Evolutionary conservation across 192 early-diverging fungal genomes (phyloP).

Genomic region (Coemansia sp.): DNA sequence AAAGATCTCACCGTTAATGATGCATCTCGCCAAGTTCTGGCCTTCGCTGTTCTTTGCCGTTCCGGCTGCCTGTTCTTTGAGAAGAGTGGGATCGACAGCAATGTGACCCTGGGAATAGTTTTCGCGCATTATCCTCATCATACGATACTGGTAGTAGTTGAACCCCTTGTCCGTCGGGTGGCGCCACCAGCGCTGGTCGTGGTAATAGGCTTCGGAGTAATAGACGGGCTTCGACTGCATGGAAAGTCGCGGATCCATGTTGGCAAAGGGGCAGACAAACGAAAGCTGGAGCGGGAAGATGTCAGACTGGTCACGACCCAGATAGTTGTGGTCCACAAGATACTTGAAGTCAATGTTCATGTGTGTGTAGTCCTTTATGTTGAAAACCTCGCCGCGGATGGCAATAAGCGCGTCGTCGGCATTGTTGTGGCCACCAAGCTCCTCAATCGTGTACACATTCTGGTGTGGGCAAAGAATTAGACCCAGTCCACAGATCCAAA

Average conservation of each 20-base stretch:
- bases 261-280: constrained; percentile 57
- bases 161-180: constrained; percentile 55
- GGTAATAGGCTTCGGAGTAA: constrained; percentile 63
- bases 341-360: constrained; percentile 56
- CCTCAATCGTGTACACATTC: constrained; percentile 66
- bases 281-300: constrained; percentile 68
- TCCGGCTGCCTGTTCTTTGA: constrained; percentile 54
- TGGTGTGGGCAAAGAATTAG: constrained; percentile 69
- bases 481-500: constrained; percentile 77
- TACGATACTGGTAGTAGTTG: constrained; percentile 67
- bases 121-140: constrained; percentile 61
- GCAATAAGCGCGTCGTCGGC: constrained; percentile 61
- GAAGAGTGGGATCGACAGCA: constrained; percentile 54
- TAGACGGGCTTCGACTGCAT: constrained; percentile 49
- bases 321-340: constrained; percentile 57
- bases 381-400: constrained; percentile 81
- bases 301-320: constrained; percentile 63
- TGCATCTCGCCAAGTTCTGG: constrained; percentile 52
- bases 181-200: constrained; percentile 66
- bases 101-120: constrained; percentile 67
- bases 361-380: constrained; percentile 64
- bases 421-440: constrained; percentile 60
- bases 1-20: constrained; percentile 68
- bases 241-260: constrained; percentile 56
- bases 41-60: constrained; percentile 45